Percentiles rank a stretch among this genome's conserved stretches.
These are phyloP conservation scores for Elsinoe batatas DNA, from an alignment of 2,329 filamentous ascomycete genomes.

Conservation along the genomic window DNA sequence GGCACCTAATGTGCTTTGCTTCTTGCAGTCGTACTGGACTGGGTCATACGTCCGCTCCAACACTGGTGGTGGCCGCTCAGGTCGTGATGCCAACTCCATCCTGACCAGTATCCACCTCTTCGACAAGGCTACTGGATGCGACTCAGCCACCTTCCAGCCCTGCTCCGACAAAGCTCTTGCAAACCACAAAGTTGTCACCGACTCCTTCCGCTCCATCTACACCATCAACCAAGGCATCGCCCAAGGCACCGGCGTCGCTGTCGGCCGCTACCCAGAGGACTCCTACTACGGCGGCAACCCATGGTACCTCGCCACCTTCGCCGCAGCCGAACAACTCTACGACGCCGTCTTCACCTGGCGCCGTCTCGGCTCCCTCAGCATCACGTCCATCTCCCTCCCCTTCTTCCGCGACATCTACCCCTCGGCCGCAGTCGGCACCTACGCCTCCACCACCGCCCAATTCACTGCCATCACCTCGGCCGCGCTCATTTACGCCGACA, in stretches of 20 bases:
- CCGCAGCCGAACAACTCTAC: constrained; percentile 71
- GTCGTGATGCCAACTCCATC: constrained; percentile 63
- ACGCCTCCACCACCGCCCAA: constrained; percentile 37
- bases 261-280: constrained; percentile 44
- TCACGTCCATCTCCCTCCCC: constrained; percentile 53
- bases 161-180: constrained; percentile 53
- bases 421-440: constrained; percentile 52
- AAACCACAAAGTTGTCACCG: constrained; percentile 66
- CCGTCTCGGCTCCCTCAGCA: constrained; percentile 49
- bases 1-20: constrained; percentile 63
- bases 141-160: constrained; percentile 66
- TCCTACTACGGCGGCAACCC: constrained; percentile 69
- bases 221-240: constrained; percentile 56
- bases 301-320: constrained; percentile 57
- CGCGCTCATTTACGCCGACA: constrained; percentile 54
- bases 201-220: constrained; percentile 65
- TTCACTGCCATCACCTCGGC: constrained; percentile 44
- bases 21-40: constrained; percentile 65
- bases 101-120: constrained; percentile 49
- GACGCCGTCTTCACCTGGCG: constrained; percentile 66
- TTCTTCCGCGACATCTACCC: constrained; percentile 63
- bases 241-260: constrained; percentile 45
- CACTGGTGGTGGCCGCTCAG: constrained; percentile 52
- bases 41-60: constrained; percentile 58
- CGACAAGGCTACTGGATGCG: constrained; percentile 53